phyloP scores from a whole-genome alignment of 176 grass and related monocot species.

The Panicum miliaceum region DNA sequence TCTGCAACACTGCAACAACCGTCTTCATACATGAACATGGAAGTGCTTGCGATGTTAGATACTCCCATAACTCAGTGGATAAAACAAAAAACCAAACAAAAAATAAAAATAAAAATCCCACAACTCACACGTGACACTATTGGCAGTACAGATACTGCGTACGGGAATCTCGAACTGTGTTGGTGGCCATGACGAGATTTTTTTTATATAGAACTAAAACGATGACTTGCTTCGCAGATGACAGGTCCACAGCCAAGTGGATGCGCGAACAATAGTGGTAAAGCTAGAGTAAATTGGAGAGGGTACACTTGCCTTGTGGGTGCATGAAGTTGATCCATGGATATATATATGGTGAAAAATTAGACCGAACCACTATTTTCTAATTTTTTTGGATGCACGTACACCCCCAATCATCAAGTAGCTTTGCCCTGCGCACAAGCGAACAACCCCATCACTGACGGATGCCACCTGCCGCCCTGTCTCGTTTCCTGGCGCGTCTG shows the following conservation, averaged over 20 bases:
- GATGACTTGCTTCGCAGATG: not conserved
- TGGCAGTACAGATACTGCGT: too few species aligned
- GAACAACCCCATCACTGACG: not conserved
- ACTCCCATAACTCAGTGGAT: not conserved
- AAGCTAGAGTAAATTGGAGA: too few species aligned
- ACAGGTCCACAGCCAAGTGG: not conserved
- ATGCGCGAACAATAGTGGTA: too few species aligned
- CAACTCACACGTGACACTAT: not conserved
- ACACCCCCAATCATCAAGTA: too few species aligned
- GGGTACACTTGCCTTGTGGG: too few species aligned
- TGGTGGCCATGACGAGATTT: not conserved
- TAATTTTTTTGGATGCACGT: too few species aligned
- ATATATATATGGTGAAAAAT: too few species aligned
- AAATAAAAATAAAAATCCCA: not conserved
- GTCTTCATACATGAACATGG: constrained; percentile 21
- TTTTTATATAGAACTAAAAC: too few species aligned
- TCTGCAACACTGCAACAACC: not conserved
- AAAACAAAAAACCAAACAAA: not conserved
- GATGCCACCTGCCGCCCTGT: not conserved
- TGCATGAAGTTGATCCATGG: too few species aligned
- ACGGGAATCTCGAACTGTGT: not conserved
- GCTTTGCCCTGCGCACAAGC: too few species aligned
- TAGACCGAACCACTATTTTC: too few species aligned
- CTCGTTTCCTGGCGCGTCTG: not conserved
- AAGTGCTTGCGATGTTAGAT: not conserved